Percentiles rank a stretch among this genome's conserved stretches.
Conservation (phyloP, 2,329 filamentous ascomycete genomes). For the Penicillium brasilianum region DNA sequence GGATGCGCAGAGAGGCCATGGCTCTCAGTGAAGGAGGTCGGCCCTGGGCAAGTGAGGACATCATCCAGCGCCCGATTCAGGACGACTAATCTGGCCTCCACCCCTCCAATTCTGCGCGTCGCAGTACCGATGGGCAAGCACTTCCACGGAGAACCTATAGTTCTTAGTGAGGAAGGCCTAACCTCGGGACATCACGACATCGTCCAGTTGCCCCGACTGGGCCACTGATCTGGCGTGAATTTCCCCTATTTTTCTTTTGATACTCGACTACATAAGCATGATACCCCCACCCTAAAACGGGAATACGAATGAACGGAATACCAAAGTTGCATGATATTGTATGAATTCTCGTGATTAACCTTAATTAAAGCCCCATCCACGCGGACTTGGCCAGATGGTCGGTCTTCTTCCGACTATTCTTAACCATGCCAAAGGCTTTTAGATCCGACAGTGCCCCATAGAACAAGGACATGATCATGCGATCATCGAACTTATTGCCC, state of each 20-base stretch:
- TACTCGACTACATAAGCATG: constrained; percentile 31
- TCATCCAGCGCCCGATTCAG: no score
- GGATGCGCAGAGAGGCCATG: no score
- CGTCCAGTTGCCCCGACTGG: constrained; percentile 64
- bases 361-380: constrained; percentile 68
- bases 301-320: constrained; percentile 19
- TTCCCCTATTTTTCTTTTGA: constrained; percentile 5
- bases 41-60: no score
- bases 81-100: no score
- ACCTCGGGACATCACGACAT: constrained; percentile 78
- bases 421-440: constrained; percentile 83
- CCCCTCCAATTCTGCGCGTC: no score
- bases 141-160: constrained; percentile 84
- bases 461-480: constrained; percentile 69
- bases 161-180: constrained; percentile 82
- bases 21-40: no score
- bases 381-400: constrained; percentile 87
- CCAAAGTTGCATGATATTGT: constrained; percentile 12
- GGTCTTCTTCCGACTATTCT: constrained; percentile 85
- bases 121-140: constrained; percentile 53
- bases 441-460: constrained; percentile 86
- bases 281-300: constrained; percentile 36
- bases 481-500: constrained; percentile 38
- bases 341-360: constrained; percentile 14
- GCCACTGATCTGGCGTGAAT: constrained; percentile 4